Conservation (phyloP, 345 rosid genomes). For the thale cress (Arabidopsis thaliana) region DNA sequence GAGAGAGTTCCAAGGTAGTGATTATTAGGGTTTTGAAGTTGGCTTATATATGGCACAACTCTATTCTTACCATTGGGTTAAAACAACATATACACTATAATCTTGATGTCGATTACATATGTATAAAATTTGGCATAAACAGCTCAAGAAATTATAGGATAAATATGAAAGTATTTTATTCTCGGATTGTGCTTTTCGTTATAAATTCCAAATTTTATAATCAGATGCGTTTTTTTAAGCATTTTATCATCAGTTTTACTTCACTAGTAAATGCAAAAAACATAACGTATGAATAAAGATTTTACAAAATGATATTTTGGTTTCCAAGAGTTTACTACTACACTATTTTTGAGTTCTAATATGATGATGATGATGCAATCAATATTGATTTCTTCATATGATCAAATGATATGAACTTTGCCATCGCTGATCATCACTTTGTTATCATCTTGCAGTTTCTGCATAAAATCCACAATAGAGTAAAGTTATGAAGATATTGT, state of each 20-base stretch:
- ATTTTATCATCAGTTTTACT: background rate
- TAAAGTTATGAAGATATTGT: constrained; percentile 3
- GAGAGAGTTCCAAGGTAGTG: no score
- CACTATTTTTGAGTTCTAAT: constrained; percentile 5
- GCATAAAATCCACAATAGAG: constrained; percentile 36
- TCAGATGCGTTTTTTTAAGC: background rate
- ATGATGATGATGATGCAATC: background rate
- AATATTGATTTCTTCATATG: background rate
- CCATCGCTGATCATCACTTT: constrained; percentile 87
- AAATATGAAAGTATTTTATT: no score
- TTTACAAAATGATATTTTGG: background rate
- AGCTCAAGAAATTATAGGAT: no score
- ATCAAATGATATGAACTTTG: constrained; percentile 70
- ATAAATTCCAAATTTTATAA: background rate
- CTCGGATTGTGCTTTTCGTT: background rate
- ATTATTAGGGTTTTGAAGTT: no score
- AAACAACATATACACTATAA: no score
- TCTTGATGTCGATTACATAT: no score
- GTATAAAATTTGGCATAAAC: no score
- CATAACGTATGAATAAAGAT: background rate
- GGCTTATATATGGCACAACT: no score
- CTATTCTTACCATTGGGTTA: no score
- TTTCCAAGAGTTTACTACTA: constrained; percentile 17
- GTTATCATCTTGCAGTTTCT: constrained; percentile 94
- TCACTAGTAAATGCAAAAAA: background rate